Base-by-base conservation (phyloP, 1,284 basidiomycete species). In the Fomes fomentarius region DNA sequence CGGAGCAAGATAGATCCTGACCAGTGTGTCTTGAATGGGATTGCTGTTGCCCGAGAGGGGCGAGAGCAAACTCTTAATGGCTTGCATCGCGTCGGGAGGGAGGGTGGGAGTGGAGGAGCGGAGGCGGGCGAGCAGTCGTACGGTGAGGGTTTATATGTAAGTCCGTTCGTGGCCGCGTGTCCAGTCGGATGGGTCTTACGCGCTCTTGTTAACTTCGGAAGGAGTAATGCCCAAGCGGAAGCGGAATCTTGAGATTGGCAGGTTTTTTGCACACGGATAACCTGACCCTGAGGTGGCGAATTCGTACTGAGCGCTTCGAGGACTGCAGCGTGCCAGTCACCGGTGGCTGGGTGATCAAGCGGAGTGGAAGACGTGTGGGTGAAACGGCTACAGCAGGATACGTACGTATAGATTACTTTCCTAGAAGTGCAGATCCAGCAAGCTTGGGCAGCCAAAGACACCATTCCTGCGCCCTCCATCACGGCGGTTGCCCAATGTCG, bases 191-290 rank as follows among this genome's bases (percentile, higher is more conserved):
- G 37, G 42, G 45, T n/a, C n/a, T n/a, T n/a, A n/a, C n/a, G n/a
- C n/a, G n/a, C n/a, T n/a, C n/a, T n/a, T n/a, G n/a, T n/a, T n/a
- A n/a, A 14, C 5, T 41, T 57, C 56, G 56, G 56, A 42, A 53
- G 56, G 44, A 53, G 51, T 37, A 34, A 57, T 50, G 39, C 34
- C 8, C 43, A 80, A 82, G 44, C 89, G 77, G 60, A 26, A 26
- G 39, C 39, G 86, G 85, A 10, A 88, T 90, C 67, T 90, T 87
- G 21, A 91, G 85, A 2, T 88, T 89, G 6, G 35, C 44, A 28
- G 40, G 47, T 12, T 30, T 37, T 43, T 47, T 50, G 44, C 34
- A 30, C 35, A 43, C 41, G 50, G 55, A 57, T 52, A 57, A 56
- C 34, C 41, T 4, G 34, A 52, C 55, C 54, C 54, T 56, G 49